These are phyloP conservation scores for Aspergillus taichungensis DNA, from an alignment of 495 filamentous ascomycete genomes.

Conservation along the genomic window DNA sequence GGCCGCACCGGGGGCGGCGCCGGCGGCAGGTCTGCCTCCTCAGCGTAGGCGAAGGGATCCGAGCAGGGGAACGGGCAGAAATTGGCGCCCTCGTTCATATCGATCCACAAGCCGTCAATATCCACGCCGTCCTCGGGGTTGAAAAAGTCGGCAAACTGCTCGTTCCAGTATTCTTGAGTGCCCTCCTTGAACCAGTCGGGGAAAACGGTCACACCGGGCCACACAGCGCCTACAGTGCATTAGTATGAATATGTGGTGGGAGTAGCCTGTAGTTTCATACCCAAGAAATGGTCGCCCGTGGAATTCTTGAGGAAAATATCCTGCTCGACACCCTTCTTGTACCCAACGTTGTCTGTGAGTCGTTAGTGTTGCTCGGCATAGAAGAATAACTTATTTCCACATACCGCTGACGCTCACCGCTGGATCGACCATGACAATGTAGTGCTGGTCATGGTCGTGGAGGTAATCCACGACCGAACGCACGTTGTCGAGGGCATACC, in stretches of 20 bases:
- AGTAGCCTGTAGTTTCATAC: constrained; percentile 15
- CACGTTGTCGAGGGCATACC: constrained; percentile 60
- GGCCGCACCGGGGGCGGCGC: constrained; percentile 53
- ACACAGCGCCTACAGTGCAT: constrained; percentile 50
- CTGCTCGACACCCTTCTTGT: constrained; percentile 50
- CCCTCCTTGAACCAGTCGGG: constrained; percentile 77
- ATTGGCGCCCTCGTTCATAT: constrained; percentile 71
- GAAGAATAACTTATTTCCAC: constrained; percentile 1
- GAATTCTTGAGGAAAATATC: constrained; percentile 56
- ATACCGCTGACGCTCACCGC: constrained; percentile 46
- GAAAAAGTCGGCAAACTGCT: constrained; percentile 66
- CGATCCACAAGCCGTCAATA: constrained; percentile 84
- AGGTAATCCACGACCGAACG: constrained; percentile 63
- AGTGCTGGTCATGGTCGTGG: constrained; percentile 66
- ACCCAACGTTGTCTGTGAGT: constrained; percentile 50
- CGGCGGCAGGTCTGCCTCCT: constrained; percentile 54
- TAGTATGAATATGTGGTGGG: too few relatives aligned
- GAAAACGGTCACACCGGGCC: constrained; percentile 74
- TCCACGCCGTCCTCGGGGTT: constrained; percentile 54
- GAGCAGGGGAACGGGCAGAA: constrained; percentile 70
- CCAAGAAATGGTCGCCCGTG: constrained; percentile 62
- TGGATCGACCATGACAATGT: constrained; percentile 84
- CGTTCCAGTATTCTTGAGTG: constrained; percentile 63
- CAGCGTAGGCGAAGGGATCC: constrained; percentile 46
- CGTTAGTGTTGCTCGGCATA: not conserved